These are phyloP conservation scores for Azolla pinnata DNA, from an alignment of 75 land plant species.

Conservation along the genomic window DNA sequence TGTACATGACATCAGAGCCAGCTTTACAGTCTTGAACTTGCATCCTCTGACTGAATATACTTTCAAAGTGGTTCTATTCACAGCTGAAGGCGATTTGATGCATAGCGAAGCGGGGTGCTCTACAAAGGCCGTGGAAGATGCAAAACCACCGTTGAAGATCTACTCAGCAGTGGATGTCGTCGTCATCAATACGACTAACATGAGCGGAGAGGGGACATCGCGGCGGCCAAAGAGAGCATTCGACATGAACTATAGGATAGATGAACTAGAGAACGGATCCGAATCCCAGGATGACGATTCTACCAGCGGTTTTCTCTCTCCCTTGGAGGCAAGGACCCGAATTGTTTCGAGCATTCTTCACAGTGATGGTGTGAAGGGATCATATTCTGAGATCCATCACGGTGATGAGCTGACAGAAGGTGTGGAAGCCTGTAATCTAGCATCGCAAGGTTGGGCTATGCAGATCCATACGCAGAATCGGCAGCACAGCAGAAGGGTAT, in stretches of 20 bases:
- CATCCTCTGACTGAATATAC: conserved; percentile 46
- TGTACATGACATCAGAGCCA: conserved; percentile 19
- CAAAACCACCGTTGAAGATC: not conserved
- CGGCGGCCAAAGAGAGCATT: not conserved
- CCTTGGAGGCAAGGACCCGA: no score
- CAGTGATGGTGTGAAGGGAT: no score
- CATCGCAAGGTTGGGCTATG: not conserved
- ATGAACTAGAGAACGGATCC: no score
- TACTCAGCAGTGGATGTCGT: not conserved
- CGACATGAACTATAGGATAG: no score
- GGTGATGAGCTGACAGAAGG: not conserved
- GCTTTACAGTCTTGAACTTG: conserved; percentile 34
- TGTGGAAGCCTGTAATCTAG: not conserved
- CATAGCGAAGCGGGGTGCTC: conserved; percentile 27
- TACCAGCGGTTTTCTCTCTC: no score
- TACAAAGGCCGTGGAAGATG: conserved; percentile 9
- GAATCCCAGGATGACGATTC: no score
- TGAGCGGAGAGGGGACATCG: not conserved
- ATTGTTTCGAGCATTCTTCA: no score
- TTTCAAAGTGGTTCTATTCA: conserved; percentile 40
- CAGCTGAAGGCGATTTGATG: conserved; percentile 21
- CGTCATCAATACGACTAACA: not conserved
- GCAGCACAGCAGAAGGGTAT: no score
- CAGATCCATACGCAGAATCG: not conserved
- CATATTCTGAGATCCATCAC: no score